Conservation (phyloP, 2,329 filamentous ascomycete species). For the Xylariales sp. region DNA sequence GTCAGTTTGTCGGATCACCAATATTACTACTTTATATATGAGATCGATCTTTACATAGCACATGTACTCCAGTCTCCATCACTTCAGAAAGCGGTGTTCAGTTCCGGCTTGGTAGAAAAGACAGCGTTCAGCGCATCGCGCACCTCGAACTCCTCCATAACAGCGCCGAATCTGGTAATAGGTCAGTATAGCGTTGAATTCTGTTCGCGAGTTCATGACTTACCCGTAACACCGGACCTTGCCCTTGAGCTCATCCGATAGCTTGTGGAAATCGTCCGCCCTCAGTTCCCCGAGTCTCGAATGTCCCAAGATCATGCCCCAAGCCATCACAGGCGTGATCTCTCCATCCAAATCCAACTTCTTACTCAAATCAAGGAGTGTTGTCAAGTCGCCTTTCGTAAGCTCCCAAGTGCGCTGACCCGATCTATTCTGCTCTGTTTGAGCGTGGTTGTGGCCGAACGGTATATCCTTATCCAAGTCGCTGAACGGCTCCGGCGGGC, state of each 20-base stretch:
- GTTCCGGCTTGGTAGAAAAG: constrained; percentile 53
- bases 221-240: constrained; percentile 94
- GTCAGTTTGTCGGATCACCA: too few species aligned
- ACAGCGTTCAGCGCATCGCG: constrained; percentile 72
- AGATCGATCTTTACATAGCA: too few species aligned
- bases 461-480: constrained; percentile 46
- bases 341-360: constrained; percentile 80
- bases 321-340: constrained; percentile 93
- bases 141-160: constrained; percentile 65
- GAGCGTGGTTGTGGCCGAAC: constrained; percentile 43
- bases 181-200: not conserved
- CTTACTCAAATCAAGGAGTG: constrained; percentile 78
- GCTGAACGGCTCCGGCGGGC: constrained; percentile 64
- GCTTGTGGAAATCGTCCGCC: constrained; percentile 61
- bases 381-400: constrained; percentile 70
- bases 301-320: constrained; percentile 74
- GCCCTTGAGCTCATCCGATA: constrained; percentile 68
- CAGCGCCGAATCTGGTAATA: constrained; percentile 51
- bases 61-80: too few species aligned
- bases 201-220: not conserved
- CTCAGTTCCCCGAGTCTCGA: constrained; percentile 63
- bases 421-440: constrained; percentile 26
- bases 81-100: too few species aligned
- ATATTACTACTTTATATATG: too few species aligned
- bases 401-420: constrained; percentile 75